Conservation (phyloP, 2,329 filamentous ascomycete species). For the Fusarium sp. region DNA sequence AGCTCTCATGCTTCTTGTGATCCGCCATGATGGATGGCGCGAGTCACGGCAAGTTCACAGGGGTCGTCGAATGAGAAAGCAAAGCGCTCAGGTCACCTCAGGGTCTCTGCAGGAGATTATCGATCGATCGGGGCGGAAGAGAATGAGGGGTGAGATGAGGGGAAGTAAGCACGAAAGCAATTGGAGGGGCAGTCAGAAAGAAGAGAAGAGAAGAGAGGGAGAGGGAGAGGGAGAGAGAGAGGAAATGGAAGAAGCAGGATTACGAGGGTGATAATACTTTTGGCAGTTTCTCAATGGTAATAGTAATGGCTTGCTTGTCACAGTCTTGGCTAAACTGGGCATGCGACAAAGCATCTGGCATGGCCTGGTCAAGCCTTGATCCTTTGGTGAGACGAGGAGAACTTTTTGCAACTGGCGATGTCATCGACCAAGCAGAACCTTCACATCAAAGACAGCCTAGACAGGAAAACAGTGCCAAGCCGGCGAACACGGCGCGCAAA, state of each 20-base stretch:
- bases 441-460: conserved; percentile 4
- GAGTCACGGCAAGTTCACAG: neutral
- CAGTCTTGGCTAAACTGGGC: conserved; percentile 25
- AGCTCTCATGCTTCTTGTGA: conserved; percentile 27
- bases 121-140: neutral
- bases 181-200: conserved; percentile 10
- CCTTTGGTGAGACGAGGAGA: conserved; percentile 8
- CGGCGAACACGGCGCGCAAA: conserved; percentile 26
- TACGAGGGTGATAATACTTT: conserved; percentile 10
- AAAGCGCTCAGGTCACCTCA: neutral
- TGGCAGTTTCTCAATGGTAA: neutral
- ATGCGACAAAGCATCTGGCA: conserved; percentile 20
- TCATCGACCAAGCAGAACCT: conserved; percentile 17
- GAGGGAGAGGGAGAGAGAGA: neutral
- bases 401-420: conserved; percentile 4
- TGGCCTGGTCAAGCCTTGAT: neutral
- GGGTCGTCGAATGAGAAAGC: conserved; percentile 3
- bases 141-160: conserved; percentile 17
- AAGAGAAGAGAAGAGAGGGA: neutral
- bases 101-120: conserved; percentile 6
- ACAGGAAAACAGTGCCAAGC: conserved; percentile 27
- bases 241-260: neutral
- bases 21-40: conserved; percentile 46
- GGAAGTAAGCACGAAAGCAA: neutral
- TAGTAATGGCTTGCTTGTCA: neutral